Evolutionary conservation across 192 early-diverging fungal genomes (phyloP).

Genomic region (Coemansia biformis): DNA sequence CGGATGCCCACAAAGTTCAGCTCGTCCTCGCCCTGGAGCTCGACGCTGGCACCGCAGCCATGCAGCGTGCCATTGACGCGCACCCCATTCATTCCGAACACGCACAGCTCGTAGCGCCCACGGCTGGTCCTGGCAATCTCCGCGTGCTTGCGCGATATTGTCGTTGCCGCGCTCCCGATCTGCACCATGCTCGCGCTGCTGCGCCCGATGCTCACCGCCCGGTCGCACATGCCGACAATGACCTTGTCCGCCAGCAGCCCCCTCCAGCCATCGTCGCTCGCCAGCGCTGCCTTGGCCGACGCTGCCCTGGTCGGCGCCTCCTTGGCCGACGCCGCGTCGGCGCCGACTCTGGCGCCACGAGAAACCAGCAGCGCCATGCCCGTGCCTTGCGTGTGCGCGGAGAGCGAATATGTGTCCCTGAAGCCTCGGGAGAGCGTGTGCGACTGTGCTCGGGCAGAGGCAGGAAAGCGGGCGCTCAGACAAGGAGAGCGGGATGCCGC

Average conservation of each 20-base stretch:
- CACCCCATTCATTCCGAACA: conserved; percentile 48
- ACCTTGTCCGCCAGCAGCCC: conserved; percentile 31
- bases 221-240: conserved; percentile 22
- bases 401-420: too few relatives aligned
- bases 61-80: conserved; percentile 40
- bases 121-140: conserved; percentile 13
- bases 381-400: too few relatives aligned
- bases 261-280: conserved; percentile 11
- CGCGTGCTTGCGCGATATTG: conserved; percentile 44
- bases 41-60: conserved; percentile 13
- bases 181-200: conserved; percentile 37
- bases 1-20: conserved; percentile 51
- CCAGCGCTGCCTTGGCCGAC: background rate
- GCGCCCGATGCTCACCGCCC: conserved; percentile 41
- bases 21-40: conserved; percentile 26
- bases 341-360: too few relatives aligned
- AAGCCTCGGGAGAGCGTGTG: too few relatives aligned
- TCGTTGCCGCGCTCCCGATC: conserved; percentile 33
- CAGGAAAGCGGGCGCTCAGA: too few relatives aligned
- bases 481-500: too few relatives aligned
- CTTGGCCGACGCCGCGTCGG: too few relatives aligned
- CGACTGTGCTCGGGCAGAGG: too few relatives aligned
- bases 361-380: too few relatives aligned
- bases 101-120: conserved; percentile 19
- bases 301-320: too few relatives aligned